Base-by-base conservation (phyloP, 805 yeast genomes). In the Ogataea wickerhamii region DNA sequence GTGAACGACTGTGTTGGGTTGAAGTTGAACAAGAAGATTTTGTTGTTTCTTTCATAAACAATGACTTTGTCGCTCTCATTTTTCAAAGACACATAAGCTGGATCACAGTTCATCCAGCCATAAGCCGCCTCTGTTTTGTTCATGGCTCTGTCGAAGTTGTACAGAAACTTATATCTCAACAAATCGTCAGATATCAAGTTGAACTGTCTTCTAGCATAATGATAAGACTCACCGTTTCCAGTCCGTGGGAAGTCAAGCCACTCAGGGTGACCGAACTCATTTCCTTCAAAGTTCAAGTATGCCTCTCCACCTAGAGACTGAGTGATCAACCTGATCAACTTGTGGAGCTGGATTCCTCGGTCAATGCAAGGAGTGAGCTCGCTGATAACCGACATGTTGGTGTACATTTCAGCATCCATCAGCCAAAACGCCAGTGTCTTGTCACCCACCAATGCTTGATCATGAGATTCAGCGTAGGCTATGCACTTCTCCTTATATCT, bases 231-330 rank as follows among this genome's bases (percentile, higher is more conserved):
- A 19, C 73, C 73, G 63, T 91, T 93, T 24, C 96, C 96, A 20
- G 48, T 82, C 54, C 96, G 79, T 11, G 98, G 98, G 72, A 91
- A 93, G 63, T 91, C 98, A 36, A 93, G 74, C 98, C 98, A 91
- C 60, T 91, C 98, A 3, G 98, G 98, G 55, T 91, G 98, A 13
- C 98, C 98, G 66, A 93, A 91, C 64, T 91, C 98, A 56, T 91
- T 91, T 41, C 98, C 98, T 69, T 91, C 97, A 60, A 91, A 91
- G 60, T 89, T 91, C 57, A 91, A 74, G 57, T 91, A 91, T 0
- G 95, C 96, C 63, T 91, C 98, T 40, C 98, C 98, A 32, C 98
- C 98, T n/a, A 91, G 69, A 1, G 89, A 69, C 52, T 87, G 89
- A 1, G 98, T 91, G 17, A 89, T 52, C 38, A 93, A 70, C 48